Evolutionary conservation across 2,329 filamentous ascomycete species (phyloP).

Genomic region (Diaporthe aspalathi): DNA sequence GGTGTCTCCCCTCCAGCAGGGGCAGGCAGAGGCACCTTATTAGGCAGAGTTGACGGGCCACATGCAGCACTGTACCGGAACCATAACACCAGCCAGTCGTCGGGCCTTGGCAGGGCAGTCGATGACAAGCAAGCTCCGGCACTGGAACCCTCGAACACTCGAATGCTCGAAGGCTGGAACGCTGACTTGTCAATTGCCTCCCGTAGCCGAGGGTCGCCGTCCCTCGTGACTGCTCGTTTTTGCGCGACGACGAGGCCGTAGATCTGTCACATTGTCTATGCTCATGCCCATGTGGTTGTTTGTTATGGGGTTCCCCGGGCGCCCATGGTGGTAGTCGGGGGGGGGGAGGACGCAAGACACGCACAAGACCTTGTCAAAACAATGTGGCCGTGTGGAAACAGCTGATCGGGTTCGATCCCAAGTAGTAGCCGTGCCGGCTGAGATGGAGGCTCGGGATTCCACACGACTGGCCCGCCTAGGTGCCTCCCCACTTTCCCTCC

Average conservation of each 20-base stretch:
- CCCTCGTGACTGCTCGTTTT: slow-evolving; percentile 33
- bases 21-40: neutral
- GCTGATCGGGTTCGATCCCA: slow-evolving; percentile 32
- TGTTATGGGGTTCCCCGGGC: neutral
- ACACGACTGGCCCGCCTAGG: slow-evolving; percentile 31
- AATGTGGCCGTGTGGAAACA: slow-evolving; percentile 27
- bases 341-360: too few relatives aligned
- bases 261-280: slow-evolving; percentile 29
- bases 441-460: slow-evolving; percentile 32
- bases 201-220: slow-evolving; percentile 6
- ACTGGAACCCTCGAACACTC: too few relatives aligned
- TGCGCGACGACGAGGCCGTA: slow-evolving; percentile 19
- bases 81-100: slow-evolving; percentile 3
- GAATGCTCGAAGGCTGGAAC: too few relatives aligned
- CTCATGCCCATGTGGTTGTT: slow-evolving; percentile 20
- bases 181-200: slow-evolving; percentile 9
- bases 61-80: slow-evolving; percentile 11
- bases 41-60: slow-evolving; percentile 6
- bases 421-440: slow-evolving; percentile 30
- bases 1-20: neutral
- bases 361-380: slow-evolving; percentile 9
- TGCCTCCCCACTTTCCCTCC: slow-evolving; percentile 10
- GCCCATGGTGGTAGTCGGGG: neutral
- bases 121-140: slow-evolving; percentile 20
- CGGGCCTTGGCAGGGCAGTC: slow-evolving; percentile 24